Evolutionary conservation across 2,329 filamentous ascomycete species (phyloP).

Genomic region (Dactylellina leptospora): DNA sequence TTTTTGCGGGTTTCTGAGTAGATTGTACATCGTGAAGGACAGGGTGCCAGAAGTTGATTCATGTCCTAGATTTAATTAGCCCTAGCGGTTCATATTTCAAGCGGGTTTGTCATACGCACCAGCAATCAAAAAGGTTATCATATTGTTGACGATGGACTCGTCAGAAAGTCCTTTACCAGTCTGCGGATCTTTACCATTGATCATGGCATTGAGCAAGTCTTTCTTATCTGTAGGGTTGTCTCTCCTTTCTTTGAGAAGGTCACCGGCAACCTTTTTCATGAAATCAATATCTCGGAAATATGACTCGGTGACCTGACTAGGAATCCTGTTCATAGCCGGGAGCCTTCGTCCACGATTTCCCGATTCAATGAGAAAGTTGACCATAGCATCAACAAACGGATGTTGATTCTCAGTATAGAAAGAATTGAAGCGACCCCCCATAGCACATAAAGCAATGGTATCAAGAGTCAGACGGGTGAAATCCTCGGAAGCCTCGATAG

Average conservation of each 20-base stretch:
- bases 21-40: slow-evolving; percentile 71
- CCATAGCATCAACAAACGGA: slow-evolving; percentile 75
- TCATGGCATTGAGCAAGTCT: slow-evolving; percentile 75
- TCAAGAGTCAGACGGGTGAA: slow-evolving; percentile 78
- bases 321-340: slow-evolving; percentile 64
- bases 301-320: slow-evolving; percentile 62
- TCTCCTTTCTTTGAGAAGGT: slow-evolving; percentile 70
- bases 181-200: slow-evolving; percentile 72
- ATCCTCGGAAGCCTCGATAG: slow-evolving; percentile 71
- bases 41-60: slow-evolving; percentile 76
- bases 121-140: slow-evolving; percentile 77
- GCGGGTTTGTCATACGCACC: slow-evolving; percentile 59
- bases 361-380: slow-evolving; percentile 69
- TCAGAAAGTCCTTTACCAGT: slow-evolving; percentile 73
- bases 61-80: slow-evolving; percentile 63
- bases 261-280: slow-evolving; percentile 67
- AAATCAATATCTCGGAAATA: slow-evolving; percentile 67
- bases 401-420: slow-evolving; percentile 76
- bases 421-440: slow-evolving; percentile 71
- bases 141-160: slow-evolving; percentile 72
- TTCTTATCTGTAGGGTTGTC: slow-evolving; percentile 68
- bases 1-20: slow-evolving; percentile 70
- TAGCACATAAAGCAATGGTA: slow-evolving; percentile 69
- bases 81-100: not conserved
- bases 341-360: slow-evolving; percentile 64